Percentiles rank a stretch among this genome's conserved stretches.
phyloP scores from a whole-genome alignment of 2,329 filamentous ascomycete species.

The Talaromyces sp. region DNA sequence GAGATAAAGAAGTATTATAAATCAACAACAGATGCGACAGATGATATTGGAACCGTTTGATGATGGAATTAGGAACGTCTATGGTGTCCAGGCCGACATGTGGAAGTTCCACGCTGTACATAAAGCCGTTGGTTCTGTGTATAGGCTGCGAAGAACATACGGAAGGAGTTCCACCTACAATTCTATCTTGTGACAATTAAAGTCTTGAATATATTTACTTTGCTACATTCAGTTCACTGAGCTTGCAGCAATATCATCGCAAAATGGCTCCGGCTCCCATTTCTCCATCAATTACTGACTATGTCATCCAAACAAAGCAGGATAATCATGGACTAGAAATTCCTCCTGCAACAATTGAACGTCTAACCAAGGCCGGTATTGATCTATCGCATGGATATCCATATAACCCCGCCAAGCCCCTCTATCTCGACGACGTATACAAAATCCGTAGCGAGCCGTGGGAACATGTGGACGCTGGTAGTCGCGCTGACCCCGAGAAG shows the following conservation, averaged over 20 bases:
- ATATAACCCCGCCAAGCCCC: conserved; percentile 63
- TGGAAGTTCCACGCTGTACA: background rate
- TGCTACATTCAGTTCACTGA: background rate
- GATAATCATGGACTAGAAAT: conserved; percentile 56
- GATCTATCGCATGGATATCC: conserved; percentile 69
- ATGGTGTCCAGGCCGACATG: background rate
- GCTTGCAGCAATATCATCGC: background rate
- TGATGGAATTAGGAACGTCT: background rate
- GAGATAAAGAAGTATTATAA: background rate
- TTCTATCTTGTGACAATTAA: background rate
- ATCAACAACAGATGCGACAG: background rate
- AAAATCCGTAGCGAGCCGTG: conserved; percentile 59
- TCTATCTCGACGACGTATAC: conserved; percentile 68
- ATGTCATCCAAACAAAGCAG: conserved; percentile 56
- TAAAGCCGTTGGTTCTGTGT: background rate
- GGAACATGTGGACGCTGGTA: conserved; percentile 58
- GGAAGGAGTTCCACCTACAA: background rate
- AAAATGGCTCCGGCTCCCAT: conserved; percentile 59
- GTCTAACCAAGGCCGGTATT: conserved; percentile 65
- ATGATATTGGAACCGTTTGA: too few species aligned
- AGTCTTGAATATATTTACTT: background rate
- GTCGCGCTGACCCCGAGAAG: conserved; percentile 63
- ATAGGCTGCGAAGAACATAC: background rate
- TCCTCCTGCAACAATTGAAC: conserved; percentile 54
- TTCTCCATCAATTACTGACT: conserved; percentile 60